Percentiles rank a stretch among this genome's conserved stretches.
Evolutionary conservation across 2,329 filamentous ascomycete species (phyloP).

Genomic region (Leptographium wingfieldii): DNA sequence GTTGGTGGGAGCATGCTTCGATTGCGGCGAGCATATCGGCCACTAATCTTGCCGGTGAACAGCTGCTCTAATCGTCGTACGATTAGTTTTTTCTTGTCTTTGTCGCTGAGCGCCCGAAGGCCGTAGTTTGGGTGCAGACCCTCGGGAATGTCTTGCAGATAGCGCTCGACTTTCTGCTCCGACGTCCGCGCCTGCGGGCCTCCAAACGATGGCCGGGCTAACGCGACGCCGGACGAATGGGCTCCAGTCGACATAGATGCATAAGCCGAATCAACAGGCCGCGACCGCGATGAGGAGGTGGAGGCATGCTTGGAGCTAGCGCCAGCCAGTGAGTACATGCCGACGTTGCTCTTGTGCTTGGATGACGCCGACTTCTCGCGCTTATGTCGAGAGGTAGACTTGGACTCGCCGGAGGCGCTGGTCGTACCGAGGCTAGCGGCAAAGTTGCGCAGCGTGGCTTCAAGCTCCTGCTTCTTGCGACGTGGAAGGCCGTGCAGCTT

Average conservation of each 20-base stretch:
- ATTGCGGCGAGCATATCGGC: slow-evolving; percentile 22
- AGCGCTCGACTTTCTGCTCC: slow-evolving; percentile 53
- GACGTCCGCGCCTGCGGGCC: slow-evolving; percentile 26
- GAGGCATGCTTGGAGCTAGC: slow-evolving; percentile 39
- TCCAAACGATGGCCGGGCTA: slow-evolving; percentile 24
- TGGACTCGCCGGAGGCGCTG: slow-evolving; percentile 31
- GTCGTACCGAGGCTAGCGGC: slow-evolving; percentile 41
- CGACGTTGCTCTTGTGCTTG: slow-evolving; percentile 14
- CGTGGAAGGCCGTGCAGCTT: slow-evolving; percentile 62
- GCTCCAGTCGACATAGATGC: slow-evolving; percentile 51
- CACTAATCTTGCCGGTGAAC: slow-evolving; percentile 57
- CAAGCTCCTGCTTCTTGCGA: slow-evolving; percentile 63
- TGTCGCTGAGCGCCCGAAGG: slow-evolving; percentile 47
- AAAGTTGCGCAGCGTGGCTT: slow-evolving; percentile 60
- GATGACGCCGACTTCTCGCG: slow-evolving; percentile 25
- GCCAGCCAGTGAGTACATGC: slow-evolving; percentile 21
- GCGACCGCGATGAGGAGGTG: slow-evolving; percentile 38
- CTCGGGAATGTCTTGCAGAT: slow-evolving; percentile 59
- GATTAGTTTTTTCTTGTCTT: slow-evolving; percentile 62
- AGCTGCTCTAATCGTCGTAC: slow-evolving; percentile 67
- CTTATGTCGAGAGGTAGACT: slow-evolving; percentile 26
- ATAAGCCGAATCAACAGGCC: slow-evolving; percentile 49
- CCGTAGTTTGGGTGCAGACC: slow-evolving; percentile 50
- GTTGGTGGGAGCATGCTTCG: slow-evolving; percentile 9
- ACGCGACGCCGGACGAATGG: slow-evolving; percentile 28